phyloP scores from a whole-genome alignment of 345 rosid genomes.

The Microcos paniculata region DNA sequence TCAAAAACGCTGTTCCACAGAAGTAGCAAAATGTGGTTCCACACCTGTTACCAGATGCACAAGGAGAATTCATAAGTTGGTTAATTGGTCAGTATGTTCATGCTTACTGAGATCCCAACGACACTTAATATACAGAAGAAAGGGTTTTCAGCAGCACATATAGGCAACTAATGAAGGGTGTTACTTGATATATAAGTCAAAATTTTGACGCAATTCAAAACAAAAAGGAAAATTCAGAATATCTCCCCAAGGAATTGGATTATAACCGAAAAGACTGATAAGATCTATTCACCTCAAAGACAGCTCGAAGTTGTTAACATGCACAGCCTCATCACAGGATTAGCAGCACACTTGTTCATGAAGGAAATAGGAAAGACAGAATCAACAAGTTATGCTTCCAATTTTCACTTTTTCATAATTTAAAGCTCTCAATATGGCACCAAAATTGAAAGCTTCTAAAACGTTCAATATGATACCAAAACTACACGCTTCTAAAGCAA shows the following conservation, averaged over 20 bases:
- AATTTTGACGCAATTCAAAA: no score
- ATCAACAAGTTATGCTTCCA: neutral
- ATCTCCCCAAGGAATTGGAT: no score
- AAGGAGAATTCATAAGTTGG: no score
- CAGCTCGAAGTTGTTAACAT: no score
- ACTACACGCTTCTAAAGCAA: no score
- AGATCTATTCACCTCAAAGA: no score
- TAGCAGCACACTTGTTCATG: no score
- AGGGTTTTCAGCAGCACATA: neutral
- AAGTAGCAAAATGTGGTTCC: constrained; percentile 47
- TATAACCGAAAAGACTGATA: no score
- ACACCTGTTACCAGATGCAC: constrained; percentile 30
- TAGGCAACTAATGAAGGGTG: neutral
- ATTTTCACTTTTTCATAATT: neutral
- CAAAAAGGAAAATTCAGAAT: no score
- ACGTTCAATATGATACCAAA: no score
- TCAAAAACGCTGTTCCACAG: constrained; percentile 37
- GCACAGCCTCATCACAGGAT: neutral
- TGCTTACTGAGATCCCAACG: neutral
- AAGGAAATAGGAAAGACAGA: neutral
- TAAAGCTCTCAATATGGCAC: neutral
- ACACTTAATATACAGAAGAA: neutral
- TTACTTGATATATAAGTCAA: neutral
- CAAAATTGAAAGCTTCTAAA: neutral
- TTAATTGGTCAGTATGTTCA: neutral